Evolutionary conservation across 2,329 filamentous ascomycete genomes (phyloP).

Genomic region (Botrytis paeoniae): DNA sequence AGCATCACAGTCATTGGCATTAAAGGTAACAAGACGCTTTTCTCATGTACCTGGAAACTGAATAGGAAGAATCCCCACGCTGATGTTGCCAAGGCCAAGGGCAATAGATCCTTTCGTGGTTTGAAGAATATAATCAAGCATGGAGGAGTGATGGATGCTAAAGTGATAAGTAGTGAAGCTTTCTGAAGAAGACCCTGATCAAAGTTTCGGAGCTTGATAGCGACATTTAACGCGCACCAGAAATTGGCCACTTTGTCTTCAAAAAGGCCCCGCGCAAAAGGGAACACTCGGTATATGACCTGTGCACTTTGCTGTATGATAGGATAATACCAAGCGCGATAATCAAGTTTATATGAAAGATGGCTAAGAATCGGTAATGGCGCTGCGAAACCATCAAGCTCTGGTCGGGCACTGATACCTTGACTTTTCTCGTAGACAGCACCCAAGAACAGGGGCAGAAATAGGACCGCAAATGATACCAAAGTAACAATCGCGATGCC

Average conservation of each 20-base stretch:
- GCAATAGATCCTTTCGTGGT: conserved; percentile 73
- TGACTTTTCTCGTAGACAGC: conserved; percentile 65
- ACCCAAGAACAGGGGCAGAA: conserved; percentile 72
- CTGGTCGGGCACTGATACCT: conserved; percentile 56
- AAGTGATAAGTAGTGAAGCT: conserved; percentile 70
- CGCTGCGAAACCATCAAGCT: conserved; percentile 55
- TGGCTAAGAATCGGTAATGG: conserved; percentile 61
- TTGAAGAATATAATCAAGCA: conserved; percentile 76
- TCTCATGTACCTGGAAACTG: conserved; percentile 97
- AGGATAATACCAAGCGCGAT: conserved; percentile 68
- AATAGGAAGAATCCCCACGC: conserved; percentile 98
- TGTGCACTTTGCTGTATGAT: conserved; percentile 76
- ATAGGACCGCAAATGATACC: conserved; percentile 68
- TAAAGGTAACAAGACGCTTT: conserved; percentile 88
- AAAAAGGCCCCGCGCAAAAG: conserved; percentile 91
- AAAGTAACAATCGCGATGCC: conserved; percentile 72
- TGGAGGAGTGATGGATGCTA: conserved; percentile 72
- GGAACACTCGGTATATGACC: conserved; percentile 88
- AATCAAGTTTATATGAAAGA: conserved; percentile 58
- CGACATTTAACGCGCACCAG: conserved; percentile 89
- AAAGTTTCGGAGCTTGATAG: conserved; percentile 81
- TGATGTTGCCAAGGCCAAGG: conserved; percentile 75
- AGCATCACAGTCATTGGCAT: conserved; percentile 91
- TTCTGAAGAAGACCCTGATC: conserved; percentile 70
- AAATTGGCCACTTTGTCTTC: conserved; percentile 99